These are phyloP conservation scores for Rhodamnia rubescens DNA, from an alignment of 345 rosid genomes.

Conservation along the genomic window DNA sequence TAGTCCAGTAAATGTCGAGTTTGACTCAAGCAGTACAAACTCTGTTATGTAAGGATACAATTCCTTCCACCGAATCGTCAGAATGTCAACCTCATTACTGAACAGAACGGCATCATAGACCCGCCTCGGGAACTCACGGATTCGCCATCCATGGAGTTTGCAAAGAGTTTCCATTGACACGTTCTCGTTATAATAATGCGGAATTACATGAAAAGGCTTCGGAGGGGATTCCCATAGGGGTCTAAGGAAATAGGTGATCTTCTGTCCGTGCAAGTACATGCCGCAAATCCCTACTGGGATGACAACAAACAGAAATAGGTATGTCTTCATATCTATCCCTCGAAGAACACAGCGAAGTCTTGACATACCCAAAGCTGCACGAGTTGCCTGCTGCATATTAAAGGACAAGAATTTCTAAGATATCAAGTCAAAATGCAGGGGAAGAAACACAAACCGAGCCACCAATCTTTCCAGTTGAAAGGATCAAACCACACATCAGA, in stretches of 20 bases:
- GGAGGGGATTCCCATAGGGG: conserved; percentile 16
- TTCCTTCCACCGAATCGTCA: conserved; percentile 21
- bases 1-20: conserved; percentile 20
- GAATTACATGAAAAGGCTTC: conserved; percentile 7
- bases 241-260: conserved; percentile 11
- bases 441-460: background rate
- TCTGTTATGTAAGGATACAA: conserved; percentile 16
- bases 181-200: conserved; percentile 19
- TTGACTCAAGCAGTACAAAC: conserved; percentile 23
- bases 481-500: background rate
- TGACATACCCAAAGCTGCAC: conserved; percentile 23
- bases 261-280: conserved; percentile 7
- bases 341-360: conserved; percentile 38
- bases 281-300: background rate
- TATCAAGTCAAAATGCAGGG: background rate
- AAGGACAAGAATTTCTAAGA: background rate
- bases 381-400: conserved; percentile 16
- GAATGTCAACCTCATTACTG: conserved; percentile 21
- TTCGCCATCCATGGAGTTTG: conserved; percentile 20
- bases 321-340: conserved; percentile 23
- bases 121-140: conserved; percentile 20
- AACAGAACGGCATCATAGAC: conserved; percentile 21
- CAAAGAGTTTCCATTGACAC: conserved; percentile 22
- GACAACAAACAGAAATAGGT: background rate
- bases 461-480: background rate